Evolutionary conservation across 768 basidiomycete genomes (phyloP).

Genomic region (Amylocystis lapponica): DNA sequence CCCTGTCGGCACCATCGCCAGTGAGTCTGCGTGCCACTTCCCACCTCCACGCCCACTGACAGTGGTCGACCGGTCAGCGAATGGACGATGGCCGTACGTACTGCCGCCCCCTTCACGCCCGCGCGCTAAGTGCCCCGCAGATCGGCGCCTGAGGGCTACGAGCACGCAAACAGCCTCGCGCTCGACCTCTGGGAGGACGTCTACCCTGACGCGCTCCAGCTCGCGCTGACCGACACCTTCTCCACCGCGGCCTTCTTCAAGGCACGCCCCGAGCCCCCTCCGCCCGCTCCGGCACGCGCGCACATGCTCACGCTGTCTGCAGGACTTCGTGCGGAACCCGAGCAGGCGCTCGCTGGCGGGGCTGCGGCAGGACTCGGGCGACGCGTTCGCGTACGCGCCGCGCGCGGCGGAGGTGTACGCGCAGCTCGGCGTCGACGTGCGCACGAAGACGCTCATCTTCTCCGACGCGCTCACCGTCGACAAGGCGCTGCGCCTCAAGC

Average conservation of each 20-base stretch:
- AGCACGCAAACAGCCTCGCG: constrained; percentile 63
- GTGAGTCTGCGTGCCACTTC: constrained; percentile 37
- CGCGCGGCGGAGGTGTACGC: constrained; percentile 69
- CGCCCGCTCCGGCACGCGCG: no score
- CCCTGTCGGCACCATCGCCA: constrained; percentile 85
- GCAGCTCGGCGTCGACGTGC: constrained; percentile 59
- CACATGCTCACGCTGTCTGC: not conserved
- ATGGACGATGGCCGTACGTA: constrained; percentile 81
- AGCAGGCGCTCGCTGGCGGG: constrained; percentile 69
- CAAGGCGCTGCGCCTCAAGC: constrained; percentile 61
- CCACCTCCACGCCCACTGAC: not conserved
- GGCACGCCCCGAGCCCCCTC: constrained; percentile 29
- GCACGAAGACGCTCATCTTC: constrained; percentile 69
- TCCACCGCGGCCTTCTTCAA: constrained; percentile 82
- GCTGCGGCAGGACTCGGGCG: constrained; percentile 91
- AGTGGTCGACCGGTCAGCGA: constrained; percentile 44
- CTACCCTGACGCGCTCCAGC: constrained; percentile 49
- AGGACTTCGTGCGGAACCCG: constrained; percentile 59
- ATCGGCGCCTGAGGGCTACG: constrained; percentile 83
- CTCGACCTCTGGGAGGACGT: constrained; percentile 85
- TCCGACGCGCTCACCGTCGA: constrained; percentile 78
- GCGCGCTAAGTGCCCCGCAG: constrained; percentile 29
- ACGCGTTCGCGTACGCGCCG: constrained; percentile 77
- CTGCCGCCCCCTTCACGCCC: not conserved
- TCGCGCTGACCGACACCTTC: constrained; percentile 94